Base-by-base conservation (phyloP, 2,329 filamentous ascomycete genomes). In the Fusarium coicis region DNA sequence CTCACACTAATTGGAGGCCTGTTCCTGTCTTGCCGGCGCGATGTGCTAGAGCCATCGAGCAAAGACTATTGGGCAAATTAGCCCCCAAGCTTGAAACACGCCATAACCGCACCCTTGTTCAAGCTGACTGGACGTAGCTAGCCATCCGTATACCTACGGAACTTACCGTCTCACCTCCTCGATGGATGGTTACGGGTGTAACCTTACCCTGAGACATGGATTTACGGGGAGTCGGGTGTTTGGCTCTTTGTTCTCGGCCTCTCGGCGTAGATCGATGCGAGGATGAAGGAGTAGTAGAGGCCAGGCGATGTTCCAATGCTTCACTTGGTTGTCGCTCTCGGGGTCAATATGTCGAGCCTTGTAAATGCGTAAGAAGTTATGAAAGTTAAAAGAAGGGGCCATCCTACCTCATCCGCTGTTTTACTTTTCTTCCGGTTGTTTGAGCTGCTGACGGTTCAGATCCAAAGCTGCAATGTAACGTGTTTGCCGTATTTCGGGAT, bases 301-400 rank as follows among this genome's bases (percentile, higher is more conserved):
- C 7, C 1, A 21, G 36, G 21, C 8, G 8, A 12, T 49, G 3
- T 2, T 18, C 10, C 15, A 7, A 32, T 11, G 7, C 7, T 1
- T 32, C 5, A 10, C 15, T 23, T 23, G 21, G 5, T 18, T 23
- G 8, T 2, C 8, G 4, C 21, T 21, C 10, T 16, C 2, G 11
- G 3, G 3, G 39, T 14, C 4, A 4, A 37, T 9, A 21, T n/a
- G 34, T 14, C 1, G 8, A 19, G 8, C 10, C 7, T 34, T 36
- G 5, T 4, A 14, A 14, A 10, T 10, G 3, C 5, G 10, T 5
- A 10, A 10, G 4, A 23, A 15, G 10, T 2, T 10, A 15, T 10
- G 1, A 5, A 5, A 14, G 7, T 14, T 5, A 1, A 19, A 10
- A 5, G 36, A 18, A 19, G 4, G 3, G 19, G 0, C 6, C 1